phyloP scores from a whole-genome alignment of 176 grass and related monocot species.

The Thalia dealbata region DNA sequence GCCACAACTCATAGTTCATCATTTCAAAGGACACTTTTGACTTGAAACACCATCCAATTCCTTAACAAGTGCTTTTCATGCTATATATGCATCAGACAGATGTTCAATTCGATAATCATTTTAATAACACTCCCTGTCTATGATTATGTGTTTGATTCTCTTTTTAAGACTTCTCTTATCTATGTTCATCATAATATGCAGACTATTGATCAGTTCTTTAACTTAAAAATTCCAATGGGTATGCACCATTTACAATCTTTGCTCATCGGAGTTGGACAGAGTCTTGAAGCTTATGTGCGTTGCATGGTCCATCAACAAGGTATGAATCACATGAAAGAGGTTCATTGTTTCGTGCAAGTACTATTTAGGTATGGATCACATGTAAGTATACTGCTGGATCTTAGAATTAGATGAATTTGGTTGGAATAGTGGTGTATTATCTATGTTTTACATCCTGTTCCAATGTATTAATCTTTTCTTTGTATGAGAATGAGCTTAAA shows the following conservation, averaged over 20 bases:
- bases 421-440: neutral
- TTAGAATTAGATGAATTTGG: neutral
- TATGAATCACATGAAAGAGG: constrained; percentile 14
- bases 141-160: too few species aligned
- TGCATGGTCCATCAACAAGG: constrained; percentile 82
- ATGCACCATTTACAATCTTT: constrained; percentile 64
- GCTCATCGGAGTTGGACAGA: constrained; percentile 63
- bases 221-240: constrained; percentile 54
- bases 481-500: too few species aligned
- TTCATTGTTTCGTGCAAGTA: neutral
- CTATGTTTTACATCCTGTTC: too few species aligned
- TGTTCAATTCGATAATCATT: too few species aligned
- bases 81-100: too few species aligned
- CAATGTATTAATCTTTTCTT: too few species aligned
- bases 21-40: too few species aligned
- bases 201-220: constrained; percentile 80
- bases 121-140: too few species aligned
- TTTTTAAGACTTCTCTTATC: neutral
- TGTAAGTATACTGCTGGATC: neutral
- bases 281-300: constrained; percentile 73
- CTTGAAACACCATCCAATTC: too few species aligned
- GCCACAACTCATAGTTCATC: too few species aligned
- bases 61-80: too few species aligned
- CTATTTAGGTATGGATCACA: constrained; percentile 32
- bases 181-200: constrained; percentile 27